These are phyloP conservation scores for Baorangia bicolor DNA, from an alignment of 768 basidiomycete species.

Conservation along the genomic window DNA sequence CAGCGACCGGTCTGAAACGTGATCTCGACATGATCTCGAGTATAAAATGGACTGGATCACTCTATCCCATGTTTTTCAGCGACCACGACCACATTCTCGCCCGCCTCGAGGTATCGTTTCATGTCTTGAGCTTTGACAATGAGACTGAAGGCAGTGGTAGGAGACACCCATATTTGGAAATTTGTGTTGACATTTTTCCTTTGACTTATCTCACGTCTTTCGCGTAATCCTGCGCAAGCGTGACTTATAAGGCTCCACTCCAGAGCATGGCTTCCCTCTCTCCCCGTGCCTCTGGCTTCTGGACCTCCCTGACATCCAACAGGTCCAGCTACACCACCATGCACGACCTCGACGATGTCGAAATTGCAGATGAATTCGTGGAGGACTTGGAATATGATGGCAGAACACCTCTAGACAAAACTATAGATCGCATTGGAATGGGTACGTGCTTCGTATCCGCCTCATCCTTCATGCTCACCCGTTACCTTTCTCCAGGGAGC, in stretches of 20 bases:
- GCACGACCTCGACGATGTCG: slow-evolving; percentile 35
- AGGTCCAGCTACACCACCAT: slow-evolving; percentile 41
- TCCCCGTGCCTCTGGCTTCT: slow-evolving; percentile 50
- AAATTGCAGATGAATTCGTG: slow-evolving; percentile 22
- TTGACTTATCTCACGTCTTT: slow-evolving; percentile 7
- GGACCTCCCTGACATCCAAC: slow-evolving; percentile 34
- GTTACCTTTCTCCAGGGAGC: slow-evolving; percentile 40
- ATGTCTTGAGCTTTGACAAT: too few species aligned
- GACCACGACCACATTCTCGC: not conserved
- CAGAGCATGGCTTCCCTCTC: slow-evolving; percentile 40
- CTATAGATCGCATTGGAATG: slow-evolving; percentile 91
- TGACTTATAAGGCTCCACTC: not conserved
- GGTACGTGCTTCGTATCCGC: slow-evolving; percentile 38
- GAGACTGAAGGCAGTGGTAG: not conserved
- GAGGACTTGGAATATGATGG: slow-evolving; percentile 36
- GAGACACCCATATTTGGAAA: not conserved
- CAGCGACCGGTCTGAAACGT: slow-evolving; percentile 1
- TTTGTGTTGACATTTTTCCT: not conserved
- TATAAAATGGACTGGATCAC: not conserved
- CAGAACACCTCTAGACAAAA: slow-evolving; percentile 70
- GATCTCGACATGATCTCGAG: not conserved
- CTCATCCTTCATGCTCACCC: not conserved
- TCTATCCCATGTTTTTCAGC: not conserved
- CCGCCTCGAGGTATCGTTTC: not conserved
- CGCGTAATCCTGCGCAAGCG: slow-evolving; percentile 12